These are phyloP conservation scores for Furcasterigmium sp. DNA, from an alignment of 2,329 filamentous ascomycete genomes.

Conservation along the genomic window DNA sequence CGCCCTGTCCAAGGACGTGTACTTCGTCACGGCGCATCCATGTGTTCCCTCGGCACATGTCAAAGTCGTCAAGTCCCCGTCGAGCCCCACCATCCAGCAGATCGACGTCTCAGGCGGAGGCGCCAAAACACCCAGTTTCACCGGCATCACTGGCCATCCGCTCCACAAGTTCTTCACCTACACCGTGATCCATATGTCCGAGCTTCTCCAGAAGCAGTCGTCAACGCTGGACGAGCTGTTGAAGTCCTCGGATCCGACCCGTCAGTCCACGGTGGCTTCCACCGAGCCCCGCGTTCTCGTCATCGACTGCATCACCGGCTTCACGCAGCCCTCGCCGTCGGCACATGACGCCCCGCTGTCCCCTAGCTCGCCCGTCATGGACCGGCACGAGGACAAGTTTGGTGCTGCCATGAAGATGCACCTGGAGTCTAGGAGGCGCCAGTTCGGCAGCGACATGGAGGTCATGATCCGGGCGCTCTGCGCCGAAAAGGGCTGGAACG, in stretches of 20 bases:
- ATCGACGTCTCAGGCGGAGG: slow-evolving; percentile 45
- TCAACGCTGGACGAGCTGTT: slow-evolving; percentile 41
- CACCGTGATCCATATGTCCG: slow-evolving; percentile 52
- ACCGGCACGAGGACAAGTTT: slow-evolving; percentile 29
- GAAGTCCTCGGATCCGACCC: slow-evolving; percentile 23
- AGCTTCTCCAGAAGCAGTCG: slow-evolving; percentile 43
- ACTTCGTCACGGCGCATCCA: slow-evolving; percentile 62
- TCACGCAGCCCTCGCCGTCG: slow-evolving; percentile 32
- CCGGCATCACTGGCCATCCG: slow-evolving; percentile 51
- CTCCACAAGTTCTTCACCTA: slow-evolving; percentile 60
- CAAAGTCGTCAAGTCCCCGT: slow-evolving; percentile 53
- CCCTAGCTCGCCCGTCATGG: slow-evolving; percentile 42
- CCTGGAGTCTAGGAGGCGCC: slow-evolving; percentile 49
- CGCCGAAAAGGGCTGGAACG: slow-evolving; percentile 69
- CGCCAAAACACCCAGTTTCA: slow-evolving; percentile 36
- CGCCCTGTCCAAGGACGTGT: slow-evolving; percentile 51
- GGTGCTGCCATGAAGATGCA: slow-evolving; percentile 47
- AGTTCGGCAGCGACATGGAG: slow-evolving; percentile 62
- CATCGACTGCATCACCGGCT: slow-evolving; percentile 58
- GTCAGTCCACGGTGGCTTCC: slow-evolving; percentile 24
- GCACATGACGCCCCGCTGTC: slow-evolving; percentile 30
- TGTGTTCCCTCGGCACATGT: slow-evolving; percentile 54
- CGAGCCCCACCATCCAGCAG: slow-evolving; percentile 54
- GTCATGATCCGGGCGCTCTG: slow-evolving; percentile 68
- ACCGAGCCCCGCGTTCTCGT: slow-evolving; percentile 45